Conservation (phyloP, 2,329 filamentous ascomycete genomes). For the Alternaria angustiovoidea region DNA sequence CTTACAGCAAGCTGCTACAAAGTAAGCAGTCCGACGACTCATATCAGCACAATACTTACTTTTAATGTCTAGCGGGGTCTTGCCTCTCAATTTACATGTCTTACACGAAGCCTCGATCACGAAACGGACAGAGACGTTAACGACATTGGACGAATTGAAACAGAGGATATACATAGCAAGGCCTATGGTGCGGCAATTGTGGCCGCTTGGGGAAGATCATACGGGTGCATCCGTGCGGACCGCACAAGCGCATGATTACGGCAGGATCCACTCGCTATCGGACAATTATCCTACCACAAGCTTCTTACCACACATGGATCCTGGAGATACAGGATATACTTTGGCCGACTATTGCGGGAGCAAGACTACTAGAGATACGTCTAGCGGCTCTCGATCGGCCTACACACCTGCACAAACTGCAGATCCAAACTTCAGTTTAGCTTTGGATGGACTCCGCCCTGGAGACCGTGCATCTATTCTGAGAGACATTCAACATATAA, state of each 20-base stretch:
- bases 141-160: constrained; percentile 48
- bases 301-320: constrained; percentile 19
- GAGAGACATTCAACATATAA: constrained; percentile 47
- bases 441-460: constrained; percentile 32
- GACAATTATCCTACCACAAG: constrained; percentile 34
- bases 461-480: constrained; percentile 36
- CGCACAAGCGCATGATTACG: constrained; percentile 21
- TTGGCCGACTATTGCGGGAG: constrained; percentile 35
- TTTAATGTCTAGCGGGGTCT: constrained; percentile 10
- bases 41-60: not conserved
- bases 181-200: constrained; percentile 30
- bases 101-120: constrained; percentile 50
- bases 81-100: constrained; percentile 44
- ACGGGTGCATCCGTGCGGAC: constrained; percentile 26
- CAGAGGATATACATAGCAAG: constrained; percentile 43
- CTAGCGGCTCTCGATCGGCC: constrained; percentile 10
- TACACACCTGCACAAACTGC: constrained; percentile 12
- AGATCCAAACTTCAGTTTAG: constrained; percentile 28
- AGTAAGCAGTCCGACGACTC: constrained; percentile 33
- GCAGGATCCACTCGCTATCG: constrained; percentile 12
- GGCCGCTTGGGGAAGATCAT: constrained; percentile 11
- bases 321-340: constrained; percentile 25
- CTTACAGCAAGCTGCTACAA: constrained; percentile 47
- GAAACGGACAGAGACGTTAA: constrained; percentile 45
- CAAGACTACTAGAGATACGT: constrained; percentile 24